Evolutionary conservation across 495 filamentous ascomycete species (phyloP), one percentile per base, ranked within the genome.

Genomic region (Xylaria palmicola): DNA sequence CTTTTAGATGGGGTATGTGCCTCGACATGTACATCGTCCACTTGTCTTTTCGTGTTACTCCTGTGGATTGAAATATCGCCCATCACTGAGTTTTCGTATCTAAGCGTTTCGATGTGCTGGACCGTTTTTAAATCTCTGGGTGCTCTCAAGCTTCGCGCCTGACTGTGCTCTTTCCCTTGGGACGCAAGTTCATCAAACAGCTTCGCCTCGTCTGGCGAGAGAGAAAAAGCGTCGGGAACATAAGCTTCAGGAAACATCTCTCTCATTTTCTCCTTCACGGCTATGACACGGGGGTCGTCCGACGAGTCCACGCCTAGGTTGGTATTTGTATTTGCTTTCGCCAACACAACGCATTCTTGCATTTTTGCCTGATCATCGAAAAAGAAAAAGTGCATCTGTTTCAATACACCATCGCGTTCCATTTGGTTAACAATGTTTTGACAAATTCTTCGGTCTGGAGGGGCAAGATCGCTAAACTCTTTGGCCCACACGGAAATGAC

Each of bases 341-440:
- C 64, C 7, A 70, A 59, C 4, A 70, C 69, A 32, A 63, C 63
- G 34, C 67, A 68, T 60, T 65, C 56, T 34, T 71, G 60, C 48
- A 72, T 63, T 37, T 72, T 63, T 6, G 48, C 59, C 6, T 56
- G 50, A 29, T 61, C 54, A 36, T 74, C 69, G 20, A 74, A 78
- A 61, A 89, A 88, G 41, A 77, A 80, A 65, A 95, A 92, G 0
- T 78, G 81, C 20, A 87, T 62, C 54, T 85, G 83, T 17, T 78
- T 77, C 17, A 92, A 72, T 56, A 80, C 84, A 15, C 85, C 83
- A 10, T 76, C 72, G 62, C 83, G 80, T 43, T 89, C 74, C 54
- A 93, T 69, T 26, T 76, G 70, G 56, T 89, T 88, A 55, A 94
- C 73, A 0, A 86, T 76, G 5, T 73, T 78, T 30, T 78, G 79